These are phyloP conservation scores for Coprinopsis sp. DNA, from an alignment of 768 basidiomycete species.

Conservation along the genomic window DNA sequence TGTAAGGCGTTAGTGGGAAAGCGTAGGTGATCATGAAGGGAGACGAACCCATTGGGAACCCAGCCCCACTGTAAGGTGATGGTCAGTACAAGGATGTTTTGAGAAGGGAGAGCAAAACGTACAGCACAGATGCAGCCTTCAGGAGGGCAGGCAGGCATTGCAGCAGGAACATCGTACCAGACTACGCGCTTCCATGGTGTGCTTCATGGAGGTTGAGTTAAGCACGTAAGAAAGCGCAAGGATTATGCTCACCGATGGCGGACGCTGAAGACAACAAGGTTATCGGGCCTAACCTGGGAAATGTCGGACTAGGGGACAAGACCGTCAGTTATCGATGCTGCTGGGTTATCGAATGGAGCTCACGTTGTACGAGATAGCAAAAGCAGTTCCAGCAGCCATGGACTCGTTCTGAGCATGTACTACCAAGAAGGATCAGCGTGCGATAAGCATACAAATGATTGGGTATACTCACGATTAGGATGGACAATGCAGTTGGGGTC, in stretches of 20 bases:
- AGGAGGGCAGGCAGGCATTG: slow-evolving; percentile 44
- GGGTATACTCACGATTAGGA: slow-evolving; percentile 41
- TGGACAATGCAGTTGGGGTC: slow-evolving; percentile 38
- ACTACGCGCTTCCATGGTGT: slow-evolving; percentile 51
- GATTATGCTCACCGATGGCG: slow-evolving; percentile 36
- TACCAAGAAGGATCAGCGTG: slow-evolving; percentile 15
- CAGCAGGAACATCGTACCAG: slow-evolving; percentile 43
- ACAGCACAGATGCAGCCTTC: slow-evolving; percentile 52
- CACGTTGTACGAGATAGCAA: slow-evolving; percentile 51
- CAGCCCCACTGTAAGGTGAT: slow-evolving; percentile 48
- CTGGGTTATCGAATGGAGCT: slow-evolving; percentile 5
- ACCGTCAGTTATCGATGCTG: too few species aligned
- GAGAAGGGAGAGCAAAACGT: too few species aligned
- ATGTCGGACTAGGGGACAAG: slow-evolving; percentile 34
- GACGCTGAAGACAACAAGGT: slow-evolving; percentile 50
- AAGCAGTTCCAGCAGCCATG: slow-evolving; percentile 50
- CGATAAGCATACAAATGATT: background rate
- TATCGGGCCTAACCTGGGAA: slow-evolving; percentile 39
- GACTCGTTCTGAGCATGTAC: slow-evolving; percentile 51
- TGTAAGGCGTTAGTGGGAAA: slow-evolving; percentile 9
- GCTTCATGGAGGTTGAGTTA: slow-evolving; percentile 20
- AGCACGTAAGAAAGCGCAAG: background rate
- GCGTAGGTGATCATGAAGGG: background rate
- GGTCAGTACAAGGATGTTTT: too few species aligned
- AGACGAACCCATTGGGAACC: slow-evolving; percentile 41